phyloP scores from a whole-genome alignment of 768 basidiomycete species.

The Hericium rajendrae region DNA sequence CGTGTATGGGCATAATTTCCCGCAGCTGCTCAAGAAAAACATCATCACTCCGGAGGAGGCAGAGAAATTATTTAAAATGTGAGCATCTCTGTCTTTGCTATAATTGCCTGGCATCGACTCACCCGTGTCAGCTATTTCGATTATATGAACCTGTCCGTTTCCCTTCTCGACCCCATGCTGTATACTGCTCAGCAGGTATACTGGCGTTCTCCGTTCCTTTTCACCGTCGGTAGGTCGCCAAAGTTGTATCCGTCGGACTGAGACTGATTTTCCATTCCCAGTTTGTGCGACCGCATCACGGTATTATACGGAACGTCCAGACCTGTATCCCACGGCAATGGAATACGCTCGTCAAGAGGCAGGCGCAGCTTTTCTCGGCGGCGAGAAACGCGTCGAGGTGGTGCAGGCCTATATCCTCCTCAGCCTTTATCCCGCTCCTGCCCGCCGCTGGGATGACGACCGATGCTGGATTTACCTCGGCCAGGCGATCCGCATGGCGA shows the following conservation, averaged over 20 bases:
- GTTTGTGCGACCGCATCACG: constrained; percentile 87
- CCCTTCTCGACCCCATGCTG: constrained; percentile 69
- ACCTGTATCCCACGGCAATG: constrained; percentile 62
- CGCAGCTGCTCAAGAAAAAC: constrained; percentile 9
- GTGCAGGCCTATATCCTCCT: constrained; percentile 75
- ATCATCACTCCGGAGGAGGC: constrained; percentile 14
- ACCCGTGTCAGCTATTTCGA: constrained; percentile 33
- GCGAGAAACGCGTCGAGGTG: constrained; percentile 76
- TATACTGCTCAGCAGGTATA: constrained; percentile 80
- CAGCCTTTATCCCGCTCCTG: constrained; percentile 66
- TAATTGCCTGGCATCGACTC: background rate
- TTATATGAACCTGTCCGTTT: constrained; percentile 73
- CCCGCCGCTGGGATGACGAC: constrained; percentile 81
- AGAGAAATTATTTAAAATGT: constrained; percentile 14
- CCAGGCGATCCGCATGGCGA: constrained; percentile 78
- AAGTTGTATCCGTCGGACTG: background rate
- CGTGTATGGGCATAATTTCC: constrained; percentile 8
- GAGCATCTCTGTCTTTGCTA: background rate
- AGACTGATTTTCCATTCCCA: constrained; percentile 17
- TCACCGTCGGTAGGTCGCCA: constrained; percentile 70
- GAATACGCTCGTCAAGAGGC: constrained; percentile 69
- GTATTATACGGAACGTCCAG: constrained; percentile 58
- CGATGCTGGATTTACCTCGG: constrained; percentile 86
- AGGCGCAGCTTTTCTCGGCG: constrained; percentile 63
- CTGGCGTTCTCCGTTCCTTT: constrained; percentile 82